Evolutionary conservation across 1,284 basidiomycete species (phyloP).

Genomic region (Bondarzewia mesenterica): DNA sequence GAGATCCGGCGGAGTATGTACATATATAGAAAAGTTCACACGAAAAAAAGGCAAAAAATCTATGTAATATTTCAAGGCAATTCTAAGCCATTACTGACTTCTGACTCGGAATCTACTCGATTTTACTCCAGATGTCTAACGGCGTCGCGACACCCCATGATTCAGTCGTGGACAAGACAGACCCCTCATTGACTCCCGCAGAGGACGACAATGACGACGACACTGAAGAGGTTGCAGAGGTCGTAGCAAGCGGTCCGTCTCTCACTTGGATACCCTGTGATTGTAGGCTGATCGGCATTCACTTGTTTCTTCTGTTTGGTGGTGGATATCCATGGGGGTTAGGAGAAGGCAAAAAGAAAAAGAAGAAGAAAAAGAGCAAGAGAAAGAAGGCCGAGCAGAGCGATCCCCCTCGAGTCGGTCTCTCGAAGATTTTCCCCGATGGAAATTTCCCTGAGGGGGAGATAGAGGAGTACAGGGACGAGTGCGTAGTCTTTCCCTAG

Average conservation of each 20-base stretch:
- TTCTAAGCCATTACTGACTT: no score
- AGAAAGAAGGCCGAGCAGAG: slow-evolving; percentile 75
- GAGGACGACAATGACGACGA: not conserved
- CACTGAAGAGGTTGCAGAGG: not conserved
- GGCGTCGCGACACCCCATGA: not conserved
- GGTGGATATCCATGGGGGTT: not conserved
- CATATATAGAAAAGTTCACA: no score
- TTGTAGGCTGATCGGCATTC: not conserved
- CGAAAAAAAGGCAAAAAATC: no score
- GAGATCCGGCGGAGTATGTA: no score
- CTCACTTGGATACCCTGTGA: not conserved
- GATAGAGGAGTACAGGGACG: slow-evolving; percentile 86
- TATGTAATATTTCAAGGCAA: no score
- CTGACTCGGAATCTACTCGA: no score
- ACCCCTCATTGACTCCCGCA: slow-evolving; percentile 1
- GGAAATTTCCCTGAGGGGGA: slow-evolving; percentile 90
- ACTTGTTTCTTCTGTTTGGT: not conserved
- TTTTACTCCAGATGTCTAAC: not conserved
- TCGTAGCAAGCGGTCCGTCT: not conserved
- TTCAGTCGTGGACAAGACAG: not conserved
- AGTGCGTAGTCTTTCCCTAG: slow-evolving; percentile 41
- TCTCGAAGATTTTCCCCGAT: slow-evolving; percentile 85
- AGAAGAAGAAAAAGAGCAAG: slow-evolving; percentile 95
- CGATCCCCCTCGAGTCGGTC: slow-evolving; percentile 89
- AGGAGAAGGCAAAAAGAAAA: slow-evolving; percentile 40